Conservation (phyloP, 2,329 filamentous ascomycete species). For the Teratosphaeria zuluensis region DNA sequence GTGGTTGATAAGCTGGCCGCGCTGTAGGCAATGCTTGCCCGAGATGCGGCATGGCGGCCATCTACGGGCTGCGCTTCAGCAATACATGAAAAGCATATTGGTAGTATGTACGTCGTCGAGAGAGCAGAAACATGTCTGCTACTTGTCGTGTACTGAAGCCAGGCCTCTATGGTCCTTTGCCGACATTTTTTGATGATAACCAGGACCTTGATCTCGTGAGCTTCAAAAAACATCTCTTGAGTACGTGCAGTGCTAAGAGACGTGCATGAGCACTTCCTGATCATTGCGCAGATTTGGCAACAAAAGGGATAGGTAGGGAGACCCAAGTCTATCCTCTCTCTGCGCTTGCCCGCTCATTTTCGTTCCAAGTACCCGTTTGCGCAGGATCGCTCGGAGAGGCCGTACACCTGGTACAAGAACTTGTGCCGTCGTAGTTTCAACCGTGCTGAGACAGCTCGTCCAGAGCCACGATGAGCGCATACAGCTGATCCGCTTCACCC, state of each 20-base stretch:
- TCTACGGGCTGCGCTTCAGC: no score
- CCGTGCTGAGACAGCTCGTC: background rate
- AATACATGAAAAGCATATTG: background rate
- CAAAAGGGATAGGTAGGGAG: background rate
- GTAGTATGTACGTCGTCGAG: background rate
- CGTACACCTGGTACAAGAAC: background rate
- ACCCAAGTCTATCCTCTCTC: background rate
- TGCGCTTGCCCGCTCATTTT: background rate
- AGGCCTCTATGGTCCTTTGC: background rate
- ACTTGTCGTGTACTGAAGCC: background rate
- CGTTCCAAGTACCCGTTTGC: background rate
- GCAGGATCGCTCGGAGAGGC: background rate
- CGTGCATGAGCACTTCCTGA: background rate
- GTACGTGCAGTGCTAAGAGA: background rate
- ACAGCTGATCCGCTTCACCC: background rate
- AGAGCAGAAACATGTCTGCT: background rate
- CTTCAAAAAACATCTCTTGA: background rate
- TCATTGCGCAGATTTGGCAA: background rate
- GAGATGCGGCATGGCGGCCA: background rate
- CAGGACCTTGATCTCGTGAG: slow-evolving; percentile 1
- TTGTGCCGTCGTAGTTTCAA: background rate
- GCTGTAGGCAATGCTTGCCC: background rate
- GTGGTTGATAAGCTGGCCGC: background rate
- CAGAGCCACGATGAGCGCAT: background rate
- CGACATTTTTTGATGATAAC: background rate